Percentiles rank a stretch among this genome's conserved stretches.
These are phyloP conservation scores for Calophaca sinica DNA, from an alignment of 306 rosid genomes.

Conservation along the genomic window DNA sequence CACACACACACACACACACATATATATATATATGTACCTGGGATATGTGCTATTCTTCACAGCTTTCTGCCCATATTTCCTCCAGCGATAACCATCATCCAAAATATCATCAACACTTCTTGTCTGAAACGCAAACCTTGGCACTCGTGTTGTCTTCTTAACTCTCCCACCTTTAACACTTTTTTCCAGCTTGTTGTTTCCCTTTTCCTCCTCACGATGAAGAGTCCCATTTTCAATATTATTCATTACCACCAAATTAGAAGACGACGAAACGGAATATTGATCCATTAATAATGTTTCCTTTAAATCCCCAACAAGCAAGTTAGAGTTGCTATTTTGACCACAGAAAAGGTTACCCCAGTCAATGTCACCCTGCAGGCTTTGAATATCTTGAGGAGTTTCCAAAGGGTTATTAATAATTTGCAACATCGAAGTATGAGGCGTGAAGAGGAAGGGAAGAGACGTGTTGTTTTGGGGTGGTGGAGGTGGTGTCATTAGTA, in stretches of 20 bases:
- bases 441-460: slow-evolving; percentile 54
- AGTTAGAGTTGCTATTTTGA: slow-evolving; percentile 30
- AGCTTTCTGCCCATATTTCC: slow-evolving; percentile 95
- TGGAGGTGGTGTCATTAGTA: slow-evolving; percentile 16
- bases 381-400: slow-evolving; percentile 36
- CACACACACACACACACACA: no score
- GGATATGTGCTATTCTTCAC: slow-evolving; percentile 82
- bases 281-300: slow-evolving; percentile 19
- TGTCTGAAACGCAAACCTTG: slow-evolving; percentile 91
- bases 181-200: slow-evolving; percentile 38
- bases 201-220: slow-evolving; percentile 44
- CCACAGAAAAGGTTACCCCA: slow-evolving; percentile 72
- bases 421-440: slow-evolving; percentile 26
- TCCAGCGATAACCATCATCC: slow-evolving; percentile 97
- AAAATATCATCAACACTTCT: slow-evolving; percentile 88
- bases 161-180: slow-evolving; percentile 45
- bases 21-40: slow-evolving; percentile 73
- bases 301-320: slow-evolving; percentile 40
- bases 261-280: slow-evolving; percentile 29
- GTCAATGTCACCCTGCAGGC: slow-evolving; percentile 54
- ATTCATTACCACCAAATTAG: slow-evolving; percentile 12
- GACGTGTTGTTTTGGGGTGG: slow-evolving; percentile 17
- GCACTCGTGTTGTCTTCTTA: slow-evolving; percentile 58
- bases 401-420: slow-evolving; percentile 41
- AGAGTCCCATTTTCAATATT: slow-evolving; percentile 33